These are phyloP conservation scores for Ottelia alismoides DNA, from an alignment of 106 monocot genomes.

Conservation along the genomic window DNA sequence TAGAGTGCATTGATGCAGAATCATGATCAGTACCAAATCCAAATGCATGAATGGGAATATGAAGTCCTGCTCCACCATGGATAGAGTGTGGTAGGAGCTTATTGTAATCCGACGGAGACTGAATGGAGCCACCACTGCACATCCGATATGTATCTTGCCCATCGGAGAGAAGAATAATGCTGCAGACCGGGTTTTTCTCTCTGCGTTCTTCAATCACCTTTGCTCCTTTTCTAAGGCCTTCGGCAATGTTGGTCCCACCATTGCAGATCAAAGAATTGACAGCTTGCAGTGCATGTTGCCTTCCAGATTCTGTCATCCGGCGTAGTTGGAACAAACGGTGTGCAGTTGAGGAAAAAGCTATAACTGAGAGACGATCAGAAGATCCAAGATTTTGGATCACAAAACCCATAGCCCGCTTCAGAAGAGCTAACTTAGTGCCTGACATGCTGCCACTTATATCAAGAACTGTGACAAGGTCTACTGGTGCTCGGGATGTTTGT, in stretches of 20 bases:
- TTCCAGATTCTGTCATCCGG: slow-evolving; percentile 60
- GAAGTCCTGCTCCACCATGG: slow-evolving; percentile 8
- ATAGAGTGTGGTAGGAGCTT: slow-evolving; percentile 43
- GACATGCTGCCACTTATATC: slow-evolving; percentile 95
- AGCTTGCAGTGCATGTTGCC: slow-evolving; percentile 63
- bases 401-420: slow-evolving; percentile 87
- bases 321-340: slow-evolving; percentile 62
- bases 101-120: slow-evolving; percentile 20
- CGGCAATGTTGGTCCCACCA: slow-evolving; percentile 89
- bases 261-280: slow-evolving; percentile 48
- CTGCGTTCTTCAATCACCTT: slow-evolving; percentile 71
- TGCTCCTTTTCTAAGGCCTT: slow-evolving; percentile 57
- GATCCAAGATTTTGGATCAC: slow-evolving; percentile 83
- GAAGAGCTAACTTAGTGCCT: slow-evolving; percentile 72
- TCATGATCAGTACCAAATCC: slow-evolving; percentile 91
- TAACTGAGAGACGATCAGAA: slow-evolving; percentile 63
- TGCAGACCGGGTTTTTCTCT: slow-evolving; percentile 62
- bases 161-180: slow-evolving; percentile 87
- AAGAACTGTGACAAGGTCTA: slow-evolving; percentile 81
- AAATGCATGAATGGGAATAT: slow-evolving; percentile 72
- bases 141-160: slow-evolving; percentile 81
- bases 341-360: slow-evolving; percentile 80
- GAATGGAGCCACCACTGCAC: slow-evolving; percentile 1
- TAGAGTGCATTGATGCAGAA: slow-evolving; percentile 54
- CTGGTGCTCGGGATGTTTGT: slow-evolving; percentile 38